Base-by-base conservation (phyloP, 345 rosid genomes). In the Camelina laxa region DNA sequence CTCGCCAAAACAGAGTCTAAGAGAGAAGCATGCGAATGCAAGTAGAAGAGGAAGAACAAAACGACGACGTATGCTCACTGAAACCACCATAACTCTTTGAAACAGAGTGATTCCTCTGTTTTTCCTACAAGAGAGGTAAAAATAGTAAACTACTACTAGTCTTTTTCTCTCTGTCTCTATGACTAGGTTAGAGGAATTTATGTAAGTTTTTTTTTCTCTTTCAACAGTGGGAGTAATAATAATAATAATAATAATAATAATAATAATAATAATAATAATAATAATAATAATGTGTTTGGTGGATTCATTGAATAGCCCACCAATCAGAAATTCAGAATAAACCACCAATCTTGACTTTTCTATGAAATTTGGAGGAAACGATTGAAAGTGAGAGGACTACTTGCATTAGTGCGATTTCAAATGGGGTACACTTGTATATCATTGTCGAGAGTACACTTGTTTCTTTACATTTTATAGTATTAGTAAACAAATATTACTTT, bases 341-440 rank as follows among this genome's bases (percentile, higher is more conserved):
- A 38, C 73, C 67, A 75, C 68, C 73, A 59, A 53, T 60, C 22
- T 67, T 75, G 68, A 75, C 79, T 67, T 75, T 75, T 67, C 73
- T 21, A 7, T 0, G 27, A 69, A 70, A 9, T 20, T 11, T 21
- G 50, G 49, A 50, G 13, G 64, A 60, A 36, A 33, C 2, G 45
- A 17, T 48, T 59, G 60, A 74, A 66, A 57, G 44, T 47, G 48
- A 39, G 66, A 49, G 17, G 73, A 59, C 73, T 41, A 67, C n/a
- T 67, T 75, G 79, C 35, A 4, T 17, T 8, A 75, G 55, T 75
- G 68, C 54, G 54, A 19, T 27, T n/a, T 59, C n/a, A n/a, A 27
- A 7, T 58, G 65, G 65, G 65, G 38, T 36, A n/a, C n/a, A n/a
- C 70, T 44, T 56, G 27, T 36, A 24, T 47, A 17, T 15, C 7